A percentile compares a stretch with the other conserved stretches of the same genome.
phyloP scores from a whole-genome alignment of 768 basidiomycete species.

The Rhodotorula toruloides region DNA sequence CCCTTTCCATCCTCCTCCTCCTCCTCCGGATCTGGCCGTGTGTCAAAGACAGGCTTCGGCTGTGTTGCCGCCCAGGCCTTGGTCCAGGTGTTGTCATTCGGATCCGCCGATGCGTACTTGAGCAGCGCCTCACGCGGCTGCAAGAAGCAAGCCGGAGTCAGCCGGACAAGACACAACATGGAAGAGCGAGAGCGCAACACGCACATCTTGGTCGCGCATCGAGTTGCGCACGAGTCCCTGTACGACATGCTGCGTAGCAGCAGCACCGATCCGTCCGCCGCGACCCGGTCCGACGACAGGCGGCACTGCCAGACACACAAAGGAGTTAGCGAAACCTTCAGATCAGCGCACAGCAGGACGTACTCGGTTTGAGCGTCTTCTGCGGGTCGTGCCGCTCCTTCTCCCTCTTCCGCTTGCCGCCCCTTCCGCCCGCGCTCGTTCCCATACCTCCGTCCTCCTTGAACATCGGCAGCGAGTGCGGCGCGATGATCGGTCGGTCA shows the following conservation, averaged over 20 bases:
- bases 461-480: constrained; percentile 88
- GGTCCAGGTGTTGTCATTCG: constrained; percentile 79
- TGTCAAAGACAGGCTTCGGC: constrained; percentile 70
- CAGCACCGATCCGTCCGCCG: constrained; percentile 91
- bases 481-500: constrained; percentile 82
- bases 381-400: constrained; percentile 81
- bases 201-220: constrained; percentile 85
- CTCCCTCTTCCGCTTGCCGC: constrained; percentile 78
- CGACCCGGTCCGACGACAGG: constrained; percentile 88
- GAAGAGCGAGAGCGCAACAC: not conserved
- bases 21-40: constrained; percentile 45
- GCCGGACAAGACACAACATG: constrained; percentile 7
- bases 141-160: not conserved
- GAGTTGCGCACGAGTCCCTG: constrained; percentile 89
- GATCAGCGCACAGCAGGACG: too few species aligned
- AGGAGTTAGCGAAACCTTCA: too few species aligned
- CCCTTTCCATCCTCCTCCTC: constrained; percentile 53
- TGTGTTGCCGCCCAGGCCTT: constrained; percentile 53
- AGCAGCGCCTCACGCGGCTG: constrained; percentile 96
- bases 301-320: constrained; percentile 53
- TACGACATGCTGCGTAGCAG: constrained; percentile 93
- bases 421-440: constrained; percentile 57
- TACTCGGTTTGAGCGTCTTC: constrained; percentile 74
- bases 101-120: constrained; percentile 75
- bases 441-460: constrained; percentile 56